These are phyloP conservation scores for Candida ortonii DNA, from an alignment of 805 yeast genomes.

Conservation along the genomic window DNA sequence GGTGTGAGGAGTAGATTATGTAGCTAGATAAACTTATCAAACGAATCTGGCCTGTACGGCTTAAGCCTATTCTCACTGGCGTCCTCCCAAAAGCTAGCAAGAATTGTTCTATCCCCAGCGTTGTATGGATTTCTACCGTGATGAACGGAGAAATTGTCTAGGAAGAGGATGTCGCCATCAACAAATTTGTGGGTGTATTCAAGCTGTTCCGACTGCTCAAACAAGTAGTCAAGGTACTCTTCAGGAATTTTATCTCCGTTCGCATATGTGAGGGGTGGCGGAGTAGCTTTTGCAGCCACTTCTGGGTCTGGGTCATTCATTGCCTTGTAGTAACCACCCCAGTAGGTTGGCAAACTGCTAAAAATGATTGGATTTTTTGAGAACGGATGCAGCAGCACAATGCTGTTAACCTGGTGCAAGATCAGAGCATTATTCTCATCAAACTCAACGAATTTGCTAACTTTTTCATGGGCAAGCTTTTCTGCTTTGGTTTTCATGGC, in stretches of 20 bases:
- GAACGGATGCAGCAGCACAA: conserved; percentile 8
- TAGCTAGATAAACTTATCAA: conserved; percentile 5
- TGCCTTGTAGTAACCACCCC: conserved; percentile 12
- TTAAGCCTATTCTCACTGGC: neutral
- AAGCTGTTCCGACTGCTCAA: conserved; percentile 21
- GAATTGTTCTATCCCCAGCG: conserved; percentile 20
- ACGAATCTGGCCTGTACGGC: conserved; percentile 9
- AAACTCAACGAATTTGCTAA: conserved; percentile 12
- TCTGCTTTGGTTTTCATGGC: conserved; percentile 9
- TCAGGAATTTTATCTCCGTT: conserved; percentile 23
- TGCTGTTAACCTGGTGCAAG: conserved; percentile 12
- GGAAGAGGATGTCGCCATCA: conserved; percentile 24
- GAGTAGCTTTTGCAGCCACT: neutral
- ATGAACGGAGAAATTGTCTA: conserved; percentile 25
- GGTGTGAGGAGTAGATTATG: no score
- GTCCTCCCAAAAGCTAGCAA: conserved; percentile 27
- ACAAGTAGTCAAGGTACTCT: conserved; percentile 22
- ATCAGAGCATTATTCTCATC: conserved; percentile 13
- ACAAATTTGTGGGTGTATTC: conserved; percentile 22
- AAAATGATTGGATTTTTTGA: conserved; percentile 20
- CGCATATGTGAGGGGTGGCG: conserved; percentile 20
- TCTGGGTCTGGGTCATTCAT: no score
- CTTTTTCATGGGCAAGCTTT: conserved; percentile 8
- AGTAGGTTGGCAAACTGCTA: conserved; percentile 25
- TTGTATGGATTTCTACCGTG: conserved; percentile 27